Percentiles rank a stretch among this genome's conserved stretches.
Conservation (phyloP, 106 monocot species). For the Dendrobium catenatum region DNA sequence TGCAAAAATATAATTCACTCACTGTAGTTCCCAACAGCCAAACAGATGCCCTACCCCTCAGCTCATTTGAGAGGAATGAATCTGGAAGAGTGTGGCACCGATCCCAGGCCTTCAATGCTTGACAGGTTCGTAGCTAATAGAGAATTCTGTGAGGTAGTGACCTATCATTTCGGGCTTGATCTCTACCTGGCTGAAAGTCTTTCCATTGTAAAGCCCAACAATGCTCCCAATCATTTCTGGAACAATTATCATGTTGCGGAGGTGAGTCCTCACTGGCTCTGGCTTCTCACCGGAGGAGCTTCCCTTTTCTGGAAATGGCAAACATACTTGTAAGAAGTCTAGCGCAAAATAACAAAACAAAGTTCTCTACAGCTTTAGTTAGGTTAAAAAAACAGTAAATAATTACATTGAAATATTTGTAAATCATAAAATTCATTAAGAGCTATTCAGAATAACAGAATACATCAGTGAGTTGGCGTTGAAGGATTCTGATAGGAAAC, state of each 20-base stretch:
- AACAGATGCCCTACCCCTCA: background rate
- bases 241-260: slow-evolving; percentile 48
- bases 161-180: slow-evolving; percentile 57
- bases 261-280: slow-evolving; percentile 38
- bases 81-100: slow-evolving; percentile 48
- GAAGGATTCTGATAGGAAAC: no score
- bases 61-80: slow-evolving; percentile 44
- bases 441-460: no score
- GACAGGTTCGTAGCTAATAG: slow-evolving; percentile 50
- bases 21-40: no score
- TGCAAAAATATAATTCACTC: no score
- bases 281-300: slow-evolving; percentile 42
- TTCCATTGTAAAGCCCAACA: slow-evolving; percentile 43
- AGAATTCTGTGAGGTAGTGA: slow-evolving; percentile 44
- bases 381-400: no score
- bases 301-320: slow-evolving; percentile 31
- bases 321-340: no score
- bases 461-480: no score
- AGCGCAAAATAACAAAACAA: no score
- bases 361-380: no score
- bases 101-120: slow-evolving; percentile 52
- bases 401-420: no score
- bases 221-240: slow-evolving; percentile 55
- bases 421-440: no score
- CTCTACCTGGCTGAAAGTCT: slow-evolving; percentile 54